Conservation (phyloP, 2,329 filamentous ascomycete species). For the Ophiostoma ulmi region DNA sequence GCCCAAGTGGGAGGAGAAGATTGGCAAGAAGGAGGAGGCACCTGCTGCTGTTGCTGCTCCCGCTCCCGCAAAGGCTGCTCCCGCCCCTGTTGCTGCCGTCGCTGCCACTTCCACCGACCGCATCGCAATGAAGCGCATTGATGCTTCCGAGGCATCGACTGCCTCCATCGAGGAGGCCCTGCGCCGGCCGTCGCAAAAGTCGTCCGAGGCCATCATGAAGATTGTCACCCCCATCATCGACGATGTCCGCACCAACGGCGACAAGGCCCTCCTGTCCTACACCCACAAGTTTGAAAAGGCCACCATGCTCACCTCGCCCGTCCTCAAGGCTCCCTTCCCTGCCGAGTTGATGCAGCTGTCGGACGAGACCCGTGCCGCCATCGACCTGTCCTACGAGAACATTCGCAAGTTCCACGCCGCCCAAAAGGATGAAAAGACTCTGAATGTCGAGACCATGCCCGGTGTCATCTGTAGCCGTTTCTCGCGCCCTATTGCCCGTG, state of each 20-base stretch:
- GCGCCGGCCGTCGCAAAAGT: conserved; percentile 86
- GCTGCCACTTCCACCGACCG: conserved; percentile 38
- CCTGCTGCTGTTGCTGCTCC: conserved; percentile 35
- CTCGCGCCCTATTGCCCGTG: conserved; percentile 82
- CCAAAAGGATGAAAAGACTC: conserved; percentile 75
- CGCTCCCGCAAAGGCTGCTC: conserved; percentile 31
- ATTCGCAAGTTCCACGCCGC: conserved; percentile 91
- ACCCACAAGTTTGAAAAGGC: conserved; percentile 98
- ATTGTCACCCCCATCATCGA: conserved; percentile 90
- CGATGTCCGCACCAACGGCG: conserved; percentile 75
- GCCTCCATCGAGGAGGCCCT: conserved; percentile 67
- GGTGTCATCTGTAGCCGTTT: conserved; percentile 94
- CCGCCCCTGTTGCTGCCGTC: conserved; percentile 38
- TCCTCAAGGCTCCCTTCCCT: conserved; percentile 85
- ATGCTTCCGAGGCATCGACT: conserved; percentile 59
- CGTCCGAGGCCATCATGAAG: conserved; percentile 86
- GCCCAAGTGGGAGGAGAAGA: conserved; percentile 82
- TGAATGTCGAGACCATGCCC: conserved; percentile 94
- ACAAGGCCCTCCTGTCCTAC: conserved; percentile 83
- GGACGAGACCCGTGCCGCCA: conserved; percentile 81
- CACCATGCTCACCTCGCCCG: conserved; percentile 80
- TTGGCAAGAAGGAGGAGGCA: conserved; percentile 33
- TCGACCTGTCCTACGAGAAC: conserved; percentile 89
- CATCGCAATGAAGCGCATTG: conserved; percentile 78
- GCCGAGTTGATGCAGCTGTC: conserved; percentile 77